Evolutionary conservation across 306 rosid species (phyloP).

Genomic region (Carpinus fangiana): DNA sequence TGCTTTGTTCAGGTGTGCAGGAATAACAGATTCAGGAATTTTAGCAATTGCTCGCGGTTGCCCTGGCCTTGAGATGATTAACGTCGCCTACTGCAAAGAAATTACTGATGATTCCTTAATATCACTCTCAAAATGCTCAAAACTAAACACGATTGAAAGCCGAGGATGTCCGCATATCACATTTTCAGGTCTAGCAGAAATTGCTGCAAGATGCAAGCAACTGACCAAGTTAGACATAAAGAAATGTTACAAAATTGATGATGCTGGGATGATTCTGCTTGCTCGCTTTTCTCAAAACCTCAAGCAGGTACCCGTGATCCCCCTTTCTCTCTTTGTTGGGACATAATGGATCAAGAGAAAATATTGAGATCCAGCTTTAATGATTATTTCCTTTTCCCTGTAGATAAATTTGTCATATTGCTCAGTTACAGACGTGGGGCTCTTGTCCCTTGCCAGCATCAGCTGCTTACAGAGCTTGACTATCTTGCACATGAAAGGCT

Average conservation of each 20-base stretch:
- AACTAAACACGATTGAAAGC: conserved; percentile 67
- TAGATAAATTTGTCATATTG: conserved; percentile 93
- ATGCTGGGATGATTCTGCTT: conserved; percentile 76
- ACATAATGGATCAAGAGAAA: conserved; percentile 4
- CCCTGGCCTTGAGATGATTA: conserved; percentile 72
- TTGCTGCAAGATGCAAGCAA: conserved; percentile 69
- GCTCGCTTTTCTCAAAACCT: conserved; percentile 79
- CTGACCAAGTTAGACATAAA: conserved; percentile 76
- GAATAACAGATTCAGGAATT: conserved; percentile 75
- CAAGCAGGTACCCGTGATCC: conserved; percentile 61
- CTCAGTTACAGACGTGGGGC: conserved; percentile 81
- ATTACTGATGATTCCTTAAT: conserved; percentile 62
- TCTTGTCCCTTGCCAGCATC: conserved; percentile 77
- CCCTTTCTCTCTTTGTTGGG: conserved; percentile 10
- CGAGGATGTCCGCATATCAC: conserved; percentile 82
- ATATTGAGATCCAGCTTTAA: conserved; percentile 13
- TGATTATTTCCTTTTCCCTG: conserved; percentile 26
- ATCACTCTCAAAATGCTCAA: conserved; percentile 62
- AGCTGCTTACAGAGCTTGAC: conserved; percentile 82
- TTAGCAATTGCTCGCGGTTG: conserved; percentile 76
- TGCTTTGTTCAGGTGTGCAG: conserved; percentile 63
- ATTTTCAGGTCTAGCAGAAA: conserved; percentile 65
- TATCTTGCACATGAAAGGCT: conserved; percentile 67
- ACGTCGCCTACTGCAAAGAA: conserved; percentile 74
- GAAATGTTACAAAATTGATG: conserved; percentile 74